Conservation (phyloP, 345 rosid genomes). For the Turritis glabra region DNA sequence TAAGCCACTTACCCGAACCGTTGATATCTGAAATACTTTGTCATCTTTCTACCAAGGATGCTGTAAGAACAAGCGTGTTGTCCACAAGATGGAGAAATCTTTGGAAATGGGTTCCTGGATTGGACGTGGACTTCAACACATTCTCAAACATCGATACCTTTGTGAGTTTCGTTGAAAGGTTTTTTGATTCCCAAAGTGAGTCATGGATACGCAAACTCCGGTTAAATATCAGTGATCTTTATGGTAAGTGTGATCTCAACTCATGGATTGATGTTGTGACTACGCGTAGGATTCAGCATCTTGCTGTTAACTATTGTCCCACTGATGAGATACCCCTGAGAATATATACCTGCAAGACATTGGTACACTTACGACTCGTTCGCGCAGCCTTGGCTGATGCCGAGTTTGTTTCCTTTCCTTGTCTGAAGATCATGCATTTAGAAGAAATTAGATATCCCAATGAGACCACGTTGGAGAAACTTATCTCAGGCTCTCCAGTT, state of each 20-base stretch:
- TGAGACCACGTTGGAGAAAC: background rate
- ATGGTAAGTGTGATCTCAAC: background rate
- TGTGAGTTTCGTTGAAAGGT: background rate
- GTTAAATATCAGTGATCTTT: background rate
- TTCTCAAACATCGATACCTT: background rate
- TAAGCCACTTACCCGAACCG: background rate
- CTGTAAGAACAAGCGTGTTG: background rate
- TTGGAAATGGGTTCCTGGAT: background rate
- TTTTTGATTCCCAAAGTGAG: background rate
- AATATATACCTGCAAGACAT: background rate
- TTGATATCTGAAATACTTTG: background rate
- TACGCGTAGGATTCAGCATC: background rate
- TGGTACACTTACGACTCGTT: background rate
- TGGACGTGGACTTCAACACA: background rate
- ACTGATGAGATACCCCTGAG: background rate
- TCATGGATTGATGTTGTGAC: background rate
- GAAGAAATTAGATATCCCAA: background rate
- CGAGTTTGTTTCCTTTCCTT: background rate
- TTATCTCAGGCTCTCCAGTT: slow-evolving; percentile 3
- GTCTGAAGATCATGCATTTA: background rate
- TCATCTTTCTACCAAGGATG: background rate
- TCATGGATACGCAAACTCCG: background rate
- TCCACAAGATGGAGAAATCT: background rate
- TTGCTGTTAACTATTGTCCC: background rate
- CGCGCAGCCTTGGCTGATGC: background rate